Evolutionary conservation across 2,329 filamentous ascomycete species (phyloP), one percentile per base, ranked within the genome.

Genomic region (Penicillium sp.): DNA sequence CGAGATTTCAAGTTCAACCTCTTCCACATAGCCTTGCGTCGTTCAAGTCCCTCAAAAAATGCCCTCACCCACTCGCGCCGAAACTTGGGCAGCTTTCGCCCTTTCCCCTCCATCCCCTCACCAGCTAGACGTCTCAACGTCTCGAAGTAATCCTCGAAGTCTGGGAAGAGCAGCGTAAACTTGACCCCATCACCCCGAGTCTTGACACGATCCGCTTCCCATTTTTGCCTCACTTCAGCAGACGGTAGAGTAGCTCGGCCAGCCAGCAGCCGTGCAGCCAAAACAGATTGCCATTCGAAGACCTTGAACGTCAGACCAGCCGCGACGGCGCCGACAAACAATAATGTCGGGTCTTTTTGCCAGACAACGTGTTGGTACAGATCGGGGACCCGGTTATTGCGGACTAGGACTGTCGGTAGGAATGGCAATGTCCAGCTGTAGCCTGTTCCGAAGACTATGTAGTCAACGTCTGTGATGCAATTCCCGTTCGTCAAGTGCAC

Each of bases 261-360:
- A 10, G 48, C 48, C 10, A 49, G 48, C n/a, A 49, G 17, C 10
- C 48, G 35, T 23, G 48, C 48, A 7, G 48, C 48, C 19, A 49
- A n/a, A 19, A 49, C 48, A 1, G 35, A 19, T 29, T 49, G 48
- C 48, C 35, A 49, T 36, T 49, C 47, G 6, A 49, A 49, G 9
- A 49, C 48, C 23, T 49, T 49, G 35, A 49, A 38, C 10, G 48
- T 49, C 48, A 49, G 23, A 27, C 48, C 35, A 21, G 48, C 48
- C 6, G 48, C 48, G 12, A 49, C 23, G 7, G 35, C 35, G 7
- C 48, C 48, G 17, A 49, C 17, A 13, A 49, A 49, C 17, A 49
- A 25, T n/a, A 49, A 2, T n/a, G 35, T 49, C 4, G 33, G 35
- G 17, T 49, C 48, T n/a, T 27, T 27, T 29, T 49, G 48, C 48